A percentile compares a stretch with the other conserved stretches of the same genome.
Conservation (phyloP, 2,329 filamentous ascomycete genomes). For the Fusarium succisae region DNA sequence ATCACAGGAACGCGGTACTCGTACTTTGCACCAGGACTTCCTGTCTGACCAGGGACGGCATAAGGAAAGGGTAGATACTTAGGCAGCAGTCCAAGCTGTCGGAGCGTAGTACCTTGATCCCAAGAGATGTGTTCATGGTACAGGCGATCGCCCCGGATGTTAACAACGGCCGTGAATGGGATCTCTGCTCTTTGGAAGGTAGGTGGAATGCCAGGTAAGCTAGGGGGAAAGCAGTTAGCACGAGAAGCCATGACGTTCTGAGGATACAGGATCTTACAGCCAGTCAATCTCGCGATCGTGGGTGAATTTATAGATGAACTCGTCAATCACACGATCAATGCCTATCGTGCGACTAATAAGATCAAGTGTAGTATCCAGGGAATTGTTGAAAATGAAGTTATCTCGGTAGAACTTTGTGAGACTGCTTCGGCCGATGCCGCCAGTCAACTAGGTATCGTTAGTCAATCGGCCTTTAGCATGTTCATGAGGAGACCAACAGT, state of each 20-base stretch:
- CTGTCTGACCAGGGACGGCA: slow-evolving; percentile 48
- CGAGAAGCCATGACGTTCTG: accelerated
- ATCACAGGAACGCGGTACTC: slow-evolving; percentile 48
- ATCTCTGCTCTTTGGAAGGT: slow-evolving; percentile 64
- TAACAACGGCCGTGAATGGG: slow-evolving; percentile 70
- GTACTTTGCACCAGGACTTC: slow-evolving; percentile 37
- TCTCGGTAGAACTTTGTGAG: slow-evolving; percentile 75
- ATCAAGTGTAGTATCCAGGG: slow-evolving; percentile 71
- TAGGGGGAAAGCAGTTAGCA: background rate
- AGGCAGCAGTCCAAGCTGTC: slow-evolving; percentile 64
- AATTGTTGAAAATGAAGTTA: slow-evolving; percentile 80
- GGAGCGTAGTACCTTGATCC: slow-evolving; percentile 72
- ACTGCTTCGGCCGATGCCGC: slow-evolving; percentile 71
- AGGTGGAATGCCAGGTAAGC: slow-evolving; percentile 64
- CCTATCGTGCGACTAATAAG: slow-evolving; percentile 77
- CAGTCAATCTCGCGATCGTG: slow-evolving; percentile 71
- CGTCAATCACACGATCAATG: slow-evolving; percentile 76
- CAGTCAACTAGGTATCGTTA: slow-evolving; percentile 57
- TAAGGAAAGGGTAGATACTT: slow-evolving; percentile 72
- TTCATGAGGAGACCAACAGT: slow-evolving; percentile 57
- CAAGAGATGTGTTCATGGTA: slow-evolving; percentile 75
- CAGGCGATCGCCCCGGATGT: slow-evolving; percentile 69
- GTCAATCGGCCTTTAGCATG: accelerated
- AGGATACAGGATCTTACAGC: slow-evolving; percentile 60
- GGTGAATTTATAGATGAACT: slow-evolving; percentile 73